Evolutionary conservation across 208 protist species (phyloP).

Genomic region (Trypanosomatidae sp.): DNA sequence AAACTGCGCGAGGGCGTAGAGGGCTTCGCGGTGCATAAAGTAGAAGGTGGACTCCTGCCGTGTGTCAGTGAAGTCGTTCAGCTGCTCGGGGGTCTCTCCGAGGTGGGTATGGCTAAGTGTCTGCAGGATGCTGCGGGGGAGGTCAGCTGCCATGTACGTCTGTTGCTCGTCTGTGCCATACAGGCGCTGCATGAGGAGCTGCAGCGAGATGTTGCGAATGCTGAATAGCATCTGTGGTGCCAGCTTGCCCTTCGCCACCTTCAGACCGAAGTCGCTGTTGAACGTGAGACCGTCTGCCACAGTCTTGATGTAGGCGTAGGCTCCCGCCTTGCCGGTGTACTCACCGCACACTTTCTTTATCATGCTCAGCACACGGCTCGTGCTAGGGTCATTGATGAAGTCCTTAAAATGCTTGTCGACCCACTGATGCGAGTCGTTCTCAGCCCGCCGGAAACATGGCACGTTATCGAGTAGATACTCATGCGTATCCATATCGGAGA

Average conservation of each 20-base stretch:
- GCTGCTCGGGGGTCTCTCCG: slow-evolving; percentile 22
- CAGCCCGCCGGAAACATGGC: slow-evolving; percentile 79
- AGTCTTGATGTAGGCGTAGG: slow-evolving; percentile 75
- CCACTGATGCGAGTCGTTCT: slow-evolving; percentile 72
- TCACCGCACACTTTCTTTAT: slow-evolving; percentile 63
- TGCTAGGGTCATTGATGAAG: slow-evolving; percentile 51
- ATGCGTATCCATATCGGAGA: slow-evolving; percentile 87
- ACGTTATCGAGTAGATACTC: slow-evolving; percentile 88
- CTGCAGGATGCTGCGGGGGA: slow-evolving; percentile 62
- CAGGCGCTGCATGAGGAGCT: slow-evolving; percentile 71
- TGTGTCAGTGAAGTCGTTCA: slow-evolving; percentile 73
- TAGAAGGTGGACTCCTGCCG: slow-evolving; percentile 72
- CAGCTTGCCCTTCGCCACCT: slow-evolving; percentile 50
- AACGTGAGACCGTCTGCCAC: slow-evolving; percentile 82
- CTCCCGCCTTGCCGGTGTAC: slow-evolving; percentile 23
- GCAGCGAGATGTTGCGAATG: slow-evolving; percentile 70
- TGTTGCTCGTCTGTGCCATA: slow-evolving; percentile 87
- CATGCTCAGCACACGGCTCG: slow-evolving; percentile 33
- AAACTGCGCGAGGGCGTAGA: slow-evolving; percentile 84
- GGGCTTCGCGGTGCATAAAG: slow-evolving; percentile 83
- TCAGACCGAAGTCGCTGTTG: slow-evolving; percentile 68
- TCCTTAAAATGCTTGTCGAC: slow-evolving; percentile 33
- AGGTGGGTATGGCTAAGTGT: slow-evolving; percentile 48
- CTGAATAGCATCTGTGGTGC: slow-evolving; percentile 49
- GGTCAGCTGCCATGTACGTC: slow-evolving; percentile 80